Base-by-base conservation (phyloP, 2,329 filamentous ascomycete genomes). In the Cladosporium phlei region DNA sequence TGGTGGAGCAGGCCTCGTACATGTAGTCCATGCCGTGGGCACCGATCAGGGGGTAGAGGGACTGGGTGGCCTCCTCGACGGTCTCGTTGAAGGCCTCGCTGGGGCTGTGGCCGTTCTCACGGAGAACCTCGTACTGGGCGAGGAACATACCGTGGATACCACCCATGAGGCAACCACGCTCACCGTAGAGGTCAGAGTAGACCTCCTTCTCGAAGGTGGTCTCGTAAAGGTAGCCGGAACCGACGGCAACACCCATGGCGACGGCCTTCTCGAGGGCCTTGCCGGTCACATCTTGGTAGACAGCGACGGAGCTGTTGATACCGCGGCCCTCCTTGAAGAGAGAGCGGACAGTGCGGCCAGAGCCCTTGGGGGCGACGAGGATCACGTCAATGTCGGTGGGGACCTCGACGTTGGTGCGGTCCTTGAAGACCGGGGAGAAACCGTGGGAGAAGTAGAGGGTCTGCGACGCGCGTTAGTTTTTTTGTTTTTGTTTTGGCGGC, bases 141-240 rank as follows among this genome's bases (percentile, higher is more conserved):
- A 98, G 88, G 87, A 98, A 98, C 93, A 98, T 98, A 70, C 93
- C 93, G 82, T 98, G 93, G 75, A 98, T 98, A 74, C 93, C 93
- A 64, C 93, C 93, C 93, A 98, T 98, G 66, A 98, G 79, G 84
- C 93, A 98, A 70, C 93, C 93, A 77, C 93, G 90, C 86, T 98
- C 93, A 74, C 93, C 93, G 80, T 98, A 98, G 60, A 98, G 85
- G 76, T 97, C 93, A 55, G 89, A 96, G 86, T 95, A 95, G 69
- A 98, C 93, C 79, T 98, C 93, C 86, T 98, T 98, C 83, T 98
- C 86, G 68, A 98, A 98, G 70, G 93, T 98, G 69, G 93, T 98
- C 86, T 97, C 87, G 83, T 98, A 98, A 63, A 98, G 87, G 82
- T 98, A 98, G 67, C 93, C 93, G 65, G 85, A 89, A 71, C 91